Conservation (phyloP, 2,329 filamentous ascomycete genomes). For the Tolypocladium pustulatum region DNA sequence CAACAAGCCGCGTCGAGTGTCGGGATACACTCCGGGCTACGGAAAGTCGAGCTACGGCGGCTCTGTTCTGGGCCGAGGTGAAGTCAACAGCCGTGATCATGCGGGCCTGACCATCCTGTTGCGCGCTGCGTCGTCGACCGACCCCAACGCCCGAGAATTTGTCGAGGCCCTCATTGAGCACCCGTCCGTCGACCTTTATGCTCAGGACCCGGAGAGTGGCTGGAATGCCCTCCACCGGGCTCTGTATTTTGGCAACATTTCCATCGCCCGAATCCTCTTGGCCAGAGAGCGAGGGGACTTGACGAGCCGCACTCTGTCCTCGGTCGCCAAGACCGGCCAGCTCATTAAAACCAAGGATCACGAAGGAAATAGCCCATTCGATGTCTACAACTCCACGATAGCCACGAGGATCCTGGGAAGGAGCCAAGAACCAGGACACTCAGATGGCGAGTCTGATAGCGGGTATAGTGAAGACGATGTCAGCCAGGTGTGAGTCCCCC, state of each 20-base stretch:
- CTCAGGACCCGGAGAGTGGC: conserved; percentile 81
- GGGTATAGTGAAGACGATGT: conserved; percentile 32
- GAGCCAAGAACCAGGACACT: conserved; percentile 33
- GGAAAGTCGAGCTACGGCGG: conserved; percentile 34
- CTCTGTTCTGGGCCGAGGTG: conserved; percentile 39
- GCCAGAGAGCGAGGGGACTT: conserved; percentile 62
- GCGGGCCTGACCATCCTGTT: conserved; percentile 75
- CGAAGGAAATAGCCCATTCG: conserved; percentile 89
- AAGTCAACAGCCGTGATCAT: conserved; percentile 78
- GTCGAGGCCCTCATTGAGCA: conserved; percentile 72
- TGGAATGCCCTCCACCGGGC: conserved; percentile 94
- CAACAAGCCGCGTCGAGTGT: conserved; percentile 40
- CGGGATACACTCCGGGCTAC: conserved; percentile 34
- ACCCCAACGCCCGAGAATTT: conserved; percentile 60
- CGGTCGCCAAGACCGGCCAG: conserved; percentile 53
- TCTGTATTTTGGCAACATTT: conserved; percentile 80
- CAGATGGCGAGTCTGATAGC: conserved; percentile 44
- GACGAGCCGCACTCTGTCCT: conserved; percentile 47
- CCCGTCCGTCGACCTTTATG: conserved; percentile 73
- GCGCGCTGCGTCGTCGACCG: conserved; percentile 68
- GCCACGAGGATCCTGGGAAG: conserved; percentile 57
- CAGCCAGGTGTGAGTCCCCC: conserved; percentile 17
- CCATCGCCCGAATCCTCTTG: conserved; percentile 73
- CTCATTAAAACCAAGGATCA: conserved; percentile 93
- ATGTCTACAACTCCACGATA: conserved; percentile 83